Conservation (phyloP, 2,329 filamentous ascomycete species). For the Gnomoniopsis sp. region DNA sequence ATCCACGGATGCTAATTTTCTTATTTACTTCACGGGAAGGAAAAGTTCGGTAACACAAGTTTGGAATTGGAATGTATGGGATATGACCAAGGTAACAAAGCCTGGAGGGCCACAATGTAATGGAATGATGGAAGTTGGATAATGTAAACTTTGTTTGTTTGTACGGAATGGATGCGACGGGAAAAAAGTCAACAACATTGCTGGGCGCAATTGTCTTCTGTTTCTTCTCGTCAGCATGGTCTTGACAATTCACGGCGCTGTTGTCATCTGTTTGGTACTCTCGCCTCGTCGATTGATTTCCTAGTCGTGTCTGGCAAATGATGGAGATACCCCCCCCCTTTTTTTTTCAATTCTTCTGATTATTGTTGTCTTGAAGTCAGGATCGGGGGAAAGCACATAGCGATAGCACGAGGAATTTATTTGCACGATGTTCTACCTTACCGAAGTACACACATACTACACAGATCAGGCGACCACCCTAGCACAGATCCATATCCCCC, state of each 20-base stretch:
- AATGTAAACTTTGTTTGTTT: constrained; percentile 1
- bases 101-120: constrained; percentile 6
- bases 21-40: not conserved
- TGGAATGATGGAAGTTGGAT: constrained; percentile 6
- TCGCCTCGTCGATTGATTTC: not conserved
- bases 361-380: not conserved
- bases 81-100: not conserved
- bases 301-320: not conserved
- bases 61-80: constrained; percentile 2
- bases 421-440: not conserved
- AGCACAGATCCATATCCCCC: not conserved
- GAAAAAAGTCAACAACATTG: constrained; percentile 1
- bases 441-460: not conserved
- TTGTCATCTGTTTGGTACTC: not conserved
- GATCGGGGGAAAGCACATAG: not conserved
- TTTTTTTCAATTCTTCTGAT: too few relatives aligned
- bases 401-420: not conserved
- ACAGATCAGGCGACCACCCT: not conserved
- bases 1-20: not conserved
- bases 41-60: not conserved
- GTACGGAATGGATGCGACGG: not conserved
- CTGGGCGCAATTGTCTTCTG: constrained; percentile 10
- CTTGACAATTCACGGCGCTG: not conserved
- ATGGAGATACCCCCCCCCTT: not conserved
- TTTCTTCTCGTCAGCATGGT: not conserved